These are phyloP conservation scores for Viridothelium virens DNA, from an alignment of 495 filamentous ascomycete genomes.

Conservation along the genomic window DNA sequence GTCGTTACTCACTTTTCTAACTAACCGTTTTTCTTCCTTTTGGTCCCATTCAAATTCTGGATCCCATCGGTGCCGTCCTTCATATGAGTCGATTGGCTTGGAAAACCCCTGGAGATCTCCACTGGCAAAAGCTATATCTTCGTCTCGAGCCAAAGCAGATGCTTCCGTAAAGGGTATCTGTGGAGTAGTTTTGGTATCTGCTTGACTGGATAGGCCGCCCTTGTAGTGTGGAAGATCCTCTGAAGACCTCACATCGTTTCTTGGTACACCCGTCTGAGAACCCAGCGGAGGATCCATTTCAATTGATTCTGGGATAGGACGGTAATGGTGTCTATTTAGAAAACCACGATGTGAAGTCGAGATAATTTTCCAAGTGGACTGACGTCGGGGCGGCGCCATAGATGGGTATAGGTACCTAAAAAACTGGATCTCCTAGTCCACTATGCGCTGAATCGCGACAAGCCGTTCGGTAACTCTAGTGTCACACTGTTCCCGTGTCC, in stretches of 20 bases:
- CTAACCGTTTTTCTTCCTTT: constrained; percentile 58
- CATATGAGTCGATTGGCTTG: constrained; percentile 54
- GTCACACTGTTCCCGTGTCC: not conserved
- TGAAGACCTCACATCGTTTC: not conserved
- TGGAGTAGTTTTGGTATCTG: not conserved
- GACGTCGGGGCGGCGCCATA: not conserved
- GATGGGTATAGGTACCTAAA: not conserved
- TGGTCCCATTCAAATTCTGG: constrained; percentile 63
- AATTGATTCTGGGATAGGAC: not conserved
- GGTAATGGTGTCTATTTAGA: not conserved
- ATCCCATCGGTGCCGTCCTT: constrained; percentile 69
- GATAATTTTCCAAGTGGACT: not conserved
- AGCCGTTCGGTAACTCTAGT: not conserved
- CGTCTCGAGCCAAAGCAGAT: constrained; percentile 5
- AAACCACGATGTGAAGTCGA: not conserved
- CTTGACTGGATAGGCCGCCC: not conserved
- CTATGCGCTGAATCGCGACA: not conserved
- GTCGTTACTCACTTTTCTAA: constrained; percentile 49
- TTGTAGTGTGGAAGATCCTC: not conserved
- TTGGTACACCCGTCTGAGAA: not conserved
- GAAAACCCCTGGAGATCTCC: constrained; percentile 39
- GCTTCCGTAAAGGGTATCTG: not conserved
- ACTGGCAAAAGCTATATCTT: constrained; percentile 22
- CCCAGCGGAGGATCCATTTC: constrained; percentile 7
- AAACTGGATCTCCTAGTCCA: too few relatives aligned